These are phyloP conservation scores for Solanum chiquidenum DNA, from an alignment of 257 asterid species.

Conservation along the genomic window DNA sequence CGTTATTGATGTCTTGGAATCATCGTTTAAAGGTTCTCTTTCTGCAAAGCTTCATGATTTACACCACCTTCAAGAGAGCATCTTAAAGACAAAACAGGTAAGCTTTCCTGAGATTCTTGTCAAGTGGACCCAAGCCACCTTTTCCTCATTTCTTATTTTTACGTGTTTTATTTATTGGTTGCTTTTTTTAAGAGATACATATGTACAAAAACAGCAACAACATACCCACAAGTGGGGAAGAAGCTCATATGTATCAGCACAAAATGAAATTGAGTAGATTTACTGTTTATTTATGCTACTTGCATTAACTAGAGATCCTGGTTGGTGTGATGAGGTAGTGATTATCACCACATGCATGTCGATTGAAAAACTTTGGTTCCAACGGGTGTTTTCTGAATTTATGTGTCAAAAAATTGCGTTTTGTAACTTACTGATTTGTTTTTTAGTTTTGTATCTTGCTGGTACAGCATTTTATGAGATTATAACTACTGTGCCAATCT, in stretches of 20 bases:
- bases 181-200: not conserved
- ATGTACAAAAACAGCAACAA: not conserved
- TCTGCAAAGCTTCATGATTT: constrained; percentile 69
- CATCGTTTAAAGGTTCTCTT: constrained; percentile 67
- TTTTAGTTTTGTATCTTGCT: not conserved
- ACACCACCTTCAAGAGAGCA: constrained; percentile 66
- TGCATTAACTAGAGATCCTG: not conserved
- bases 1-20: constrained; percentile 81
- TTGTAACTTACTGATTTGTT: not conserved
- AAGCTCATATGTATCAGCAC: not conserved
- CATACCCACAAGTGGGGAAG: not conserved
- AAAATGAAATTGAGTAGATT: not conserved
- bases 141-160: not conserved
- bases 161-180: not conserved
- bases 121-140: not conserved
- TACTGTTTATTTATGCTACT: not conserved
- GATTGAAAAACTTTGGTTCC: not conserved
- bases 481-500: not conserved
- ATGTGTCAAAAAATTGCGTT: not conserved
- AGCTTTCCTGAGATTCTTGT: constrained; percentile 8
- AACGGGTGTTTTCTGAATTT: not conserved
- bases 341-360: not conserved
- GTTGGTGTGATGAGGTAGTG: not conserved
- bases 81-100: constrained; percentile 87
- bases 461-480: not conserved